Percentiles rank a stretch among this genome's conserved stretches.
Conservation (phyloP, 768 basidiomycete genomes). For the Botryobasidium botryosum region DNA sequence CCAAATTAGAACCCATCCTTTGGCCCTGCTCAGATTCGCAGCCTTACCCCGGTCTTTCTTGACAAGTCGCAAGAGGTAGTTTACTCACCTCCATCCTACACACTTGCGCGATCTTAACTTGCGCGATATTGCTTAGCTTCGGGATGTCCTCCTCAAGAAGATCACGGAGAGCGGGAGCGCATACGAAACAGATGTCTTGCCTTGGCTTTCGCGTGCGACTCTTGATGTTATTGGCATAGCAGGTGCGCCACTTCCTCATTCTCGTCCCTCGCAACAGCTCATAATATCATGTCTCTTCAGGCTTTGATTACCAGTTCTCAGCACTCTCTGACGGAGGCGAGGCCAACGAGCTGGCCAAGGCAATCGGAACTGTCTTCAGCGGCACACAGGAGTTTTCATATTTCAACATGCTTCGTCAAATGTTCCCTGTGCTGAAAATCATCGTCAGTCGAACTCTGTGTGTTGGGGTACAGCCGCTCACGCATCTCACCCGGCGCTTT, state of each 20-base stretch:
- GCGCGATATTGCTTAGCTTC: conserved; percentile 24
- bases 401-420: conserved; percentile 77
- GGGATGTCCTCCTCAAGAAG: conserved; percentile 26
- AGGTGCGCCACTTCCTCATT: conserved; percentile 19
- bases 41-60: conserved; percentile 39
- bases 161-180: conserved; percentile 10
- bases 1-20: conserved; percentile 45
- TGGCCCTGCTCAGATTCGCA: conserved; percentile 30
- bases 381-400: no score
- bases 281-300: conserved; percentile 22
- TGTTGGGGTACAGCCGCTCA: conserved; percentile 49
- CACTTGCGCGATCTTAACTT: no score
- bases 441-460: no score
- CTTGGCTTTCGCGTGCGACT: conserved; percentile 49
- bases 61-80: conserved; percentile 35
- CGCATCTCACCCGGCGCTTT: conserved; percentile 35
- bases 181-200: conserved; percentile 34
- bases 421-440: no score
- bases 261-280: background rate
- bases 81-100: conserved; percentile 12
- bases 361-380: no score
- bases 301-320: conserved; percentile 65
- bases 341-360: conserved; percentile 58
- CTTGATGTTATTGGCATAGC: conserved; percentile 67
- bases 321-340: conserved; percentile 67